Evolutionary conservation across 108 stramenopile genomes (phyloP), one percentile per base, ranked within the genome.

Genomic region (Pseudonitzschia multiseries): DNA sequence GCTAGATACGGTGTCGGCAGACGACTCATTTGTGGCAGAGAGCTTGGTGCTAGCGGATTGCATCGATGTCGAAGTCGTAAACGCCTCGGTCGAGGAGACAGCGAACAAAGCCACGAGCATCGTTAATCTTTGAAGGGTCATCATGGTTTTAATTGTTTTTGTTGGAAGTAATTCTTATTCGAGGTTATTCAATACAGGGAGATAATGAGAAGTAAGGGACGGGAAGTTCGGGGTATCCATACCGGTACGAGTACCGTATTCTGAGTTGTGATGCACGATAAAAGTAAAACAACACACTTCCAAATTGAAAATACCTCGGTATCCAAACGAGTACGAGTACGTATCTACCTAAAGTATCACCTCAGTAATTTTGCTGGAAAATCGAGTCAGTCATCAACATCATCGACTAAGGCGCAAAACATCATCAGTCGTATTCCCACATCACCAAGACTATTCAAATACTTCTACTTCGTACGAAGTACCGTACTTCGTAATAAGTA

Each of bases 51-150:
- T 0, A 6, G 61, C n/a, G 4, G 27, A 17, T 2, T 2, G 15
- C 32, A 18, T 40, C 57, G 57, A 27, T 33, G 32, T 20, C 17
- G 36, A 18, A 1, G 61, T 17, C 18, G 61, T 33, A 40, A 62
- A 62, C 5, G 61, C 61, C 61, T 62, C 33, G 33, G 61, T 31
- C 13, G 61, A 62, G 28, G 61, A 62, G 10, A 62, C 27, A 10
- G 22, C 54, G 61, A 62, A 14, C 33, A 62, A 21, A 3, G 32
- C 27, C 33, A 40, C 4, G 36, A 62, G 36, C 20, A 33, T 40
- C 15, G 20, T 40, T 27, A 31, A n/a, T 59, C 26, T n/a, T 10
- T 15, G 32, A 14, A 28, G 29, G 40, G 61, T 40, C 61, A 62
- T 62, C 22, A 24, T 54, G 53, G 24, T 24, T 22, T 54, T 14